Conservation (phyloP, 768 basidiomycete species). For the Agrocybe praecox region DNA sequence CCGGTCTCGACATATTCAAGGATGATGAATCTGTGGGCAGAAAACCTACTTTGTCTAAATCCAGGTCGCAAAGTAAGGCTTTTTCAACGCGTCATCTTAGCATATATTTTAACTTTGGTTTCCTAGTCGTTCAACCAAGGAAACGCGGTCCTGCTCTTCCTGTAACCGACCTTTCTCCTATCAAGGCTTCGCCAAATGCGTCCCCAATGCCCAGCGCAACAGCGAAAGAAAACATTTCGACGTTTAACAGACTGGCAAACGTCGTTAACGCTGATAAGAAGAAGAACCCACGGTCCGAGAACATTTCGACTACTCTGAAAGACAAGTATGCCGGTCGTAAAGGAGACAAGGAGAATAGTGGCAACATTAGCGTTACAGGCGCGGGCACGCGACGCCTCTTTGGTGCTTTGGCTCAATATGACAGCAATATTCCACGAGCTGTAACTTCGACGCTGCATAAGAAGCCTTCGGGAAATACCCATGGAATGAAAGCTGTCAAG, state of each 20-base stretch:
- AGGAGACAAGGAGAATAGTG: slow-evolving; percentile 12
- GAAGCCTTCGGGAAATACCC: slow-evolving; percentile 28
- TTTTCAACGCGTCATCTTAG: slow-evolving; percentile 14
- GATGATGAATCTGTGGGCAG: slow-evolving; percentile 8
- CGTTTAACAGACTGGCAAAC: slow-evolving; percentile 30
- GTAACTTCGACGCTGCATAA: slow-evolving; percentile 10
- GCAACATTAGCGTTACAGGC: slow-evolving; percentile 1
- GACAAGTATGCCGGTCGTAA: not conserved
- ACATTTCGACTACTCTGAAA: not conserved
- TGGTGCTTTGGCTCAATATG: slow-evolving; percentile 25
- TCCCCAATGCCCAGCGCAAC: slow-evolving; percentile 35
- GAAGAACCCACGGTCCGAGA: slow-evolving; percentile 7
- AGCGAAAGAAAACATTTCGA: slow-evolving; percentile 42
- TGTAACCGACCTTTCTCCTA: slow-evolving; percentile 46
- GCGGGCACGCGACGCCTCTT: slow-evolving; percentile 32
- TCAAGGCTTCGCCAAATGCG: slow-evolving; percentile 53
- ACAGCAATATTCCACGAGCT: slow-evolving; percentile 18
- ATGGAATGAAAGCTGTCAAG: slow-evolving; percentile 25
- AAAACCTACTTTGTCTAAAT: slow-evolving; percentile 30
- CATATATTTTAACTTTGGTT: not conserved
- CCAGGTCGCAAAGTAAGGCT: slow-evolving; percentile 49
- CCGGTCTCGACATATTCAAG: slow-evolving; percentile 32
- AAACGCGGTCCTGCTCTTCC: slow-evolving; percentile 38
- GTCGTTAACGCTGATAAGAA: slow-evolving; percentile 21
- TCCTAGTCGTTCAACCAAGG: slow-evolving; percentile 31